phyloP scores from a whole-genome alignment of 2,329 filamentous ascomycete genomes.

The Lecanosticta acicola region DNA sequence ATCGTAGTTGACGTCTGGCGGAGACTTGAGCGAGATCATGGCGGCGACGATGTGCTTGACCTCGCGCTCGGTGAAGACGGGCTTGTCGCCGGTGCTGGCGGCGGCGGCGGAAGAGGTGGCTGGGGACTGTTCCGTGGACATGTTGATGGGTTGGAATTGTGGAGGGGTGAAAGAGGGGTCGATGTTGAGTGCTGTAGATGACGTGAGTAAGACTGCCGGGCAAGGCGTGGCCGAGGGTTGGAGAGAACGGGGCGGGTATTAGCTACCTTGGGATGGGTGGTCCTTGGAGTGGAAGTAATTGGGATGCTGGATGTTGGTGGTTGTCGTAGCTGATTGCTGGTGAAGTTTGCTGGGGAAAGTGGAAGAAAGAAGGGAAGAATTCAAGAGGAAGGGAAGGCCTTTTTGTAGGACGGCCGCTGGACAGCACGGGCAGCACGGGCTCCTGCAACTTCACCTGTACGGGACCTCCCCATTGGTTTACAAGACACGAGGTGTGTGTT shows the following conservation, averaged over 20 bases:
- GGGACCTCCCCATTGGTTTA: conserved; percentile 1
- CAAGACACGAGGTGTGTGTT: neutral
- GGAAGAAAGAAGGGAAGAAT: neutral
- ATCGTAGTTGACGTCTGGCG: conserved; percentile 32
- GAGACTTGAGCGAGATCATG: conserved; percentile 27
- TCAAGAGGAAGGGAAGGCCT: neutral
- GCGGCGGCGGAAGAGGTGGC: conserved; percentile 8
- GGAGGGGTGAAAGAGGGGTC: too few species aligned
- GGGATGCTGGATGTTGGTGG: neutral
- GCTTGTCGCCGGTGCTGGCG: conserved; percentile 8
- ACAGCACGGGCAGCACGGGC: neutral
- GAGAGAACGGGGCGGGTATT: too few species aligned
- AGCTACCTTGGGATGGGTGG: neutral
- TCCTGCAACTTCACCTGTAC: neutral
- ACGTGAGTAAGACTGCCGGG: too few species aligned
- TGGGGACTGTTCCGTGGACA: conserved; percentile 10
- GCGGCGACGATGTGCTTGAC: conserved; percentile 28
- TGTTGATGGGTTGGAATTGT: conserved; percentile 4
- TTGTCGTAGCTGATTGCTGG: neutral
- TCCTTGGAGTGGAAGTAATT: neutral
- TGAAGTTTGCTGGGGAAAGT: neutral
- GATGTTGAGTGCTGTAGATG: too few species aligned
- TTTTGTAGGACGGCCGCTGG: neutral
- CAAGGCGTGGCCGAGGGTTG: too few species aligned
- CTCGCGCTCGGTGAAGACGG: conserved; percentile 28